phyloP scores from a whole-genome alignment of 2,329 filamentous ascomycete species.

The Cyphellophora europaea region DNA sequence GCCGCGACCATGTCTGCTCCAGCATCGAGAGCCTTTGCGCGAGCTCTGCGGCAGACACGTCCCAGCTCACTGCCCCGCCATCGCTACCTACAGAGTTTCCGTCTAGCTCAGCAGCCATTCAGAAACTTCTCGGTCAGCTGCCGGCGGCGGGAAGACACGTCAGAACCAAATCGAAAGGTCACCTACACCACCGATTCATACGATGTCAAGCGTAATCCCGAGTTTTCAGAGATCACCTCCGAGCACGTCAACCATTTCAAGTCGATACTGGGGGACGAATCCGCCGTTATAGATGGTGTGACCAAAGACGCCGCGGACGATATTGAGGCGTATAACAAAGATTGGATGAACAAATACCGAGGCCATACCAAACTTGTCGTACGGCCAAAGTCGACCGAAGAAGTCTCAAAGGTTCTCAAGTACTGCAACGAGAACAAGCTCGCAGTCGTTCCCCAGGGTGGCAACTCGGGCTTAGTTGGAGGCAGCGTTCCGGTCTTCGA shows the following conservation, averaged over 20 bases:
- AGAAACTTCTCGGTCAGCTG: constrained; percentile 11
- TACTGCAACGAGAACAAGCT: constrained; percentile 93
- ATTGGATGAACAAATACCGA: constrained; percentile 99
- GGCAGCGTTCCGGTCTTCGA: constrained; percentile 96
- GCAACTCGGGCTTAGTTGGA: constrained; percentile 91
- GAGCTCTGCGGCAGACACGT: background rate
- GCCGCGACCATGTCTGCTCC: background rate
- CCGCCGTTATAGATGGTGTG: constrained; percentile 76
- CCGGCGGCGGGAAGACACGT: constrained; percentile 9
- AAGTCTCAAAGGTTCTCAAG: constrained; percentile 81
- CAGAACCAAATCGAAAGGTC: constrained; percentile 24
- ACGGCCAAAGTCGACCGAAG: constrained; percentile 72
- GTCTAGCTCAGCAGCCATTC: constrained; percentile 2
- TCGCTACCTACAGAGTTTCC: background rate
- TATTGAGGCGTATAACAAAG: constrained; percentile 83
- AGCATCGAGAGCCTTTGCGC: no score
- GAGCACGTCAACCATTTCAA: constrained; percentile 81
- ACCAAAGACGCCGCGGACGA: constrained; percentile 66
- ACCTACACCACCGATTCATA: constrained; percentile 77
- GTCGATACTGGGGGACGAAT: constrained; percentile 65
- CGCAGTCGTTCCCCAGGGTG: constrained; percentile 92
- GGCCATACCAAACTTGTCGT: constrained; percentile 82
- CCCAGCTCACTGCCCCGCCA: background rate
- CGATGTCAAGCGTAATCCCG: constrained; percentile 70
- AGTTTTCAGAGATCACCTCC: constrained; percentile 58